These are phyloP conservation scores for Cajanus cajan DNA, from an alignment of 306 rosid species.

Conservation along the genomic window DNA sequence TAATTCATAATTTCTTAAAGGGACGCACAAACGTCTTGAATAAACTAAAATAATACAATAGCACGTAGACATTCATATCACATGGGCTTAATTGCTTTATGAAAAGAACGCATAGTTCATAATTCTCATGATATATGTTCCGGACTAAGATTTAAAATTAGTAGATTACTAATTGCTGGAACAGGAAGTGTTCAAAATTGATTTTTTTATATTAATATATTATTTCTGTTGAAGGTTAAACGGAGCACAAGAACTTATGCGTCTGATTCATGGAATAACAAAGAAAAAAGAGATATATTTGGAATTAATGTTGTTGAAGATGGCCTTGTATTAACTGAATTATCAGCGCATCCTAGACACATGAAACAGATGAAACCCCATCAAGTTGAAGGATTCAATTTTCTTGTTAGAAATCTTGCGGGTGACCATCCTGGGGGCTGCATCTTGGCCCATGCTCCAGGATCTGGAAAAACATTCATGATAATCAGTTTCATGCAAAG, in stretches of 20 bases:
- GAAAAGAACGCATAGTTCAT: background rate
- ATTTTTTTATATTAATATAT: slow-evolving; percentile 10
- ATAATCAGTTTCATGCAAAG: slow-evolving; percentile 97
- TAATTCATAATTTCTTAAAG: background rate
- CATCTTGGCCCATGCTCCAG: slow-evolving; percentile 96
- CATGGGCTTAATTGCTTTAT: background rate
- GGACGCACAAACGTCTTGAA: background rate
- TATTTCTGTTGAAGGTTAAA: slow-evolving; percentile 55
- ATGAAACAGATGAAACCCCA: slow-evolving; percentile 87
- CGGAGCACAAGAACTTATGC: slow-evolving; percentile 69
- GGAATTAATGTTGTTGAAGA: slow-evolving; percentile 59
- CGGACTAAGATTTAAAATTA: background rate
- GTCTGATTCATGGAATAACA: slow-evolving; percentile 55
- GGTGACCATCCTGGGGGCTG: slow-evolving; percentile 90
- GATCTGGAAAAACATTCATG: slow-evolving; percentile 97
- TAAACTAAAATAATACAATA: slow-evolving; percentile 19
- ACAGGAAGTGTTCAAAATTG: background rate
- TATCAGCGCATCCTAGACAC: slow-evolving; percentile 85
- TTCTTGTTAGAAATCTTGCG: slow-evolving; percentile 77
- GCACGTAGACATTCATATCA: background rate
- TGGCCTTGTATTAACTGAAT: slow-evolving; percentile 45
- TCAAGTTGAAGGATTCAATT: slow-evolving; percentile 90
- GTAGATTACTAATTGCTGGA: slow-evolving; percentile 5
- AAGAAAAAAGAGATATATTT: slow-evolving; percentile 43
- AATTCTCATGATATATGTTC: slow-evolving; percentile 1